These are phyloP conservation scores for Miamiensis avidus DNA, from an alignment of 169 alveolate genomes.

Conservation along the genomic window DNA sequence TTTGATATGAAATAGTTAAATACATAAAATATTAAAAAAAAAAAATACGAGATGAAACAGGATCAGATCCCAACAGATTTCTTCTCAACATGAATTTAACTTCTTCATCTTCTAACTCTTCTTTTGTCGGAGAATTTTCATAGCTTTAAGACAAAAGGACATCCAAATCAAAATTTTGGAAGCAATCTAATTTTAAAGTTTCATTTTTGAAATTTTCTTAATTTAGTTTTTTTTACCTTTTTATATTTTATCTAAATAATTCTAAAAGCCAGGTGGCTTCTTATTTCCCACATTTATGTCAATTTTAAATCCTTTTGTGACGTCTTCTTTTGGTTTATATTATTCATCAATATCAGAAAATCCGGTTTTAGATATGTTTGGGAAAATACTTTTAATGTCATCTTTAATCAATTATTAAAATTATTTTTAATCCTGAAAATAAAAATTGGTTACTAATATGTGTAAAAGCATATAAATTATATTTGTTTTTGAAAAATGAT, in stretches of 20 bases:
- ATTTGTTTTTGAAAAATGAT: too few species aligned
- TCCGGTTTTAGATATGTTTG: conserved; percentile 27
- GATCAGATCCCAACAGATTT: background rate
- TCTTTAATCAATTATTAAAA: conserved; percentile 6
- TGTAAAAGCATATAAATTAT: too few species aligned
- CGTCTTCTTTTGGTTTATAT: background rate
- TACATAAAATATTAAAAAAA: too few species aligned
- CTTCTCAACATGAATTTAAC: background rate
- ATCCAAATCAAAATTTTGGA: conserved; percentile 25
- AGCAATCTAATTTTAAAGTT: too few species aligned
- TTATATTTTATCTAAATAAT: conserved; percentile 14
- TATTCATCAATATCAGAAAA: conserved; percentile 23
- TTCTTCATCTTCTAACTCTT: background rate
- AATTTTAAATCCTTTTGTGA: background rate
- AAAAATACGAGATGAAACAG: too few species aligned
- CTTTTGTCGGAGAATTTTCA: conserved; percentile 1
- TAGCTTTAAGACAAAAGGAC: background rate
- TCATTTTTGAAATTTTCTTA: too few species aligned
- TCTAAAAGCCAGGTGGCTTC: conserved; percentile 2
- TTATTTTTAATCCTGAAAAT: too few species aligned
- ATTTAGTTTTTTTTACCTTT: too few species aligned
- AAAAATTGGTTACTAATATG: background rate
- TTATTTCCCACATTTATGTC: conserved; percentile 8
- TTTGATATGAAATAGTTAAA: too few species aligned
- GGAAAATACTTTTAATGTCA: conserved; percentile 3